Evolutionary conservation across 805 yeast species (phyloP), one percentile per base, ranked within the genome.

Genomic region (Barnettozyma pratensis): DNA sequence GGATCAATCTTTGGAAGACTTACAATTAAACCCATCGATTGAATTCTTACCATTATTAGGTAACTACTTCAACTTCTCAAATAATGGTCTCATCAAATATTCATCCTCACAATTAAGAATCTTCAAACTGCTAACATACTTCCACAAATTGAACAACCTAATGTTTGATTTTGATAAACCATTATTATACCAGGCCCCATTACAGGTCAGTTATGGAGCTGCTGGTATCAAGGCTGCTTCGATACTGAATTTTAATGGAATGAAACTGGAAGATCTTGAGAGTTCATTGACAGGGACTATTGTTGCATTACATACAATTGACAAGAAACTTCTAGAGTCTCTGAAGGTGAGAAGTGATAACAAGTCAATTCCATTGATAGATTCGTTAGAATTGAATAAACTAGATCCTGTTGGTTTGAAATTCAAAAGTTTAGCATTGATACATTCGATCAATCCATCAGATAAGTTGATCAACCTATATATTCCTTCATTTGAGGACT

Each of bases 371-470:
- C 70, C 69, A 14, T 45, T 66, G 4, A 40, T 64, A 6, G 51
- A 38, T 19, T 28, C 52, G 7, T 14, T 14, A 5, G 40, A 53
- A 11, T 46, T 47, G 5, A 41, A 25, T 12, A 44, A 42, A 40
- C 40, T 38, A 14, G 44, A 10, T 32, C 41, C 49, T n/a, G 45
- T 48, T 9, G 47, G 49, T 1, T 30, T 63, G 11, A 48, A 56
- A 3, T 80, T 76, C 51, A 54, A 72, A 19, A 83, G 87, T 0
- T 63, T 85, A 34, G 81, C 77, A 1, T 68, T 87, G 43, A 71
- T 88, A 0, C 96, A 89, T 59, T 84, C 92, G 1, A 65, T 87
- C 10, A 75, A 83, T 54, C 49, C 52, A 0, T 48, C 51, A 0
- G 58, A 65, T 1, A 58, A 67, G 8, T 53, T 67, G 12, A 56